A percentile compares a stretch with the other conserved stretches of the same genome.
phyloP scores from a whole-genome alignment of 1,284 basidiomycete genomes.

The Rhizopogon parksii region DNA sequence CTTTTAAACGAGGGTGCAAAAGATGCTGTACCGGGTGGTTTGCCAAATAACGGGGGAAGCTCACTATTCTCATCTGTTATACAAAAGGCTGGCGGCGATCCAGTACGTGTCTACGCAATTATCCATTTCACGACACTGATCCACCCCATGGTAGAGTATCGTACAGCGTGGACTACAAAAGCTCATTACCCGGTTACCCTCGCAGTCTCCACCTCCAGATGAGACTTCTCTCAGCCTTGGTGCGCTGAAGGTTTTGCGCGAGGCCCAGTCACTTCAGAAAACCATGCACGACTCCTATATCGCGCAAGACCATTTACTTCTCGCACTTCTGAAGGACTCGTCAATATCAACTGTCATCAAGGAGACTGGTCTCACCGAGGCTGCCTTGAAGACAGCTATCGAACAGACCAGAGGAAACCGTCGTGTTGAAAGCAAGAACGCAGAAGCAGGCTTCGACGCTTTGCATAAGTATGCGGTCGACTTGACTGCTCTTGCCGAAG shows the following conservation, averaged over 20 bases:
- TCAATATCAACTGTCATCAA: slow-evolving; percentile 64
- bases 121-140: slow-evolving; percentile 25
- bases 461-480: slow-evolving; percentile 81
- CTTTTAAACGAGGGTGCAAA: slow-evolving; percentile 59
- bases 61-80: slow-evolving; percentile 74
- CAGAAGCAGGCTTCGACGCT: slow-evolving; percentile 85
- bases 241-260: slow-evolving; percentile 64
- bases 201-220: slow-evolving; percentile 81
- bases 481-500: slow-evolving; percentile 79
- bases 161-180: slow-evolving; percentile 64
- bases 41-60: slow-evolving; percentile 18
- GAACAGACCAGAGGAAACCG: slow-evolving; percentile 77
- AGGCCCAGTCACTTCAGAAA: slow-evolving; percentile 78
- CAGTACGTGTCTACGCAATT: slow-evolving; percentile 37
- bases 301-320: slow-evolving; percentile 81
- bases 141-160: slow-evolving; percentile 32
- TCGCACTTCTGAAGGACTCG: slow-evolving; percentile 63
- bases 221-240: slow-evolving; percentile 63
- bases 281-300: slow-evolving; percentile 92
- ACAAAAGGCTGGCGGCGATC: slow-evolving; percentile 71
- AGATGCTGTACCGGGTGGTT: slow-evolving; percentile 28
- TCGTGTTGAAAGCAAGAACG: slow-evolving; percentile 73
- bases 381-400: slow-evolving; percentile 72
- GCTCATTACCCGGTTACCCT: slow-evolving; percentile 68
- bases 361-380: slow-evolving; percentile 67